Conservation (phyloP, 768 basidiomycete genomes). For the Lactarius indigo region DNA sequence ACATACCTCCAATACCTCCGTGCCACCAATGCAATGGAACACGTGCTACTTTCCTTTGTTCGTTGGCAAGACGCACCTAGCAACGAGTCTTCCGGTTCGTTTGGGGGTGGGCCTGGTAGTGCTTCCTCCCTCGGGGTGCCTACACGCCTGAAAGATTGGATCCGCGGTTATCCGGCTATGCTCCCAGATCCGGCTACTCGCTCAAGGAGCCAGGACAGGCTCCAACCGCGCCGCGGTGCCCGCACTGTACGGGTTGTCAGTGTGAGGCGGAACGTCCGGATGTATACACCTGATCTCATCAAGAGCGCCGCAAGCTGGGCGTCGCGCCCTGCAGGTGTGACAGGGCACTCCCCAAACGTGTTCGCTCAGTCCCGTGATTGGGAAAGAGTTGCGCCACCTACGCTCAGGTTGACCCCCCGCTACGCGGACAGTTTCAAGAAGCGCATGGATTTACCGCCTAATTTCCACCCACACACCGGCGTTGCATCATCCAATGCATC, state of each 20-base stretch:
- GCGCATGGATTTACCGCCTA: slow-evolving; percentile 63
- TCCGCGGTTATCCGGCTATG: slow-evolving; percentile 83
- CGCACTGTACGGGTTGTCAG: slow-evolving; percentile 73
- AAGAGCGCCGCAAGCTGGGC: slow-evolving; percentile 55
- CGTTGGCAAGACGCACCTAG: slow-evolving; percentile 64
- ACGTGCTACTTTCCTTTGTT: slow-evolving; percentile 87
- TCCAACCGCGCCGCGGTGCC: slow-evolving; percentile 70
- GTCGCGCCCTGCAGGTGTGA: slow-evolving; percentile 31
- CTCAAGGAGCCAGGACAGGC: slow-evolving; percentile 46
- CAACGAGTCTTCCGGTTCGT: slow-evolving; percentile 30
- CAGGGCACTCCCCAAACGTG: slow-evolving; percentile 36
- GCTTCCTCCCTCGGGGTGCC: slow-evolving; percentile 65
- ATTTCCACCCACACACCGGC: slow-evolving; percentile 50
- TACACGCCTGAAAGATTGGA: slow-evolving; percentile 85
- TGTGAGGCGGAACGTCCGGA: slow-evolving; percentile 76
- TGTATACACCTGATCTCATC: slow-evolving; percentile 86
- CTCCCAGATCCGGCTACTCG: slow-evolving; percentile 48
- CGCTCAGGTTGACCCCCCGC: slow-evolving; percentile 56
- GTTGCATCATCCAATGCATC: slow-evolving; percentile 33
- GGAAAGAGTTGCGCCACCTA: slow-evolving; percentile 65
- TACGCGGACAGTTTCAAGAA: slow-evolving; percentile 77
- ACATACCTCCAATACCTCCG: slow-evolving; percentile 73
- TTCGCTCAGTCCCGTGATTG: slow-evolving; percentile 71
- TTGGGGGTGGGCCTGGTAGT: slow-evolving; percentile 44
- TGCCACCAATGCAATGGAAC: slow-evolving; percentile 84